phyloP scores from a whole-genome alignment of 108 stramenopile species.

The Discostella pseudostelligera region DNA sequence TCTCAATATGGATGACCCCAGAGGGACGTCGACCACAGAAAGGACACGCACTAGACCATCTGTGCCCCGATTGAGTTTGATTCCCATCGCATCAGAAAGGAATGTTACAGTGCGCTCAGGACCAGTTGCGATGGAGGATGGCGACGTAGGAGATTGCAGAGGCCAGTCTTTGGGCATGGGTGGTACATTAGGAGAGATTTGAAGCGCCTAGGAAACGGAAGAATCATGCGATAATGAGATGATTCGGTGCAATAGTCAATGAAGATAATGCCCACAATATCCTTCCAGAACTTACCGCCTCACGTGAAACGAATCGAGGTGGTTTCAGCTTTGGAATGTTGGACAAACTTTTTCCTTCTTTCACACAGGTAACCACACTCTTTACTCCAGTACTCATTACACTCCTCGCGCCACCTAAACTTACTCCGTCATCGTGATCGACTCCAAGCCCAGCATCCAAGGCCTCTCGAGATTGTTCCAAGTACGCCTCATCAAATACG shows the following conservation, averaged over 20 bases:
- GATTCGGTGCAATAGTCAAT: not conserved
- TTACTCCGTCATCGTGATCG: constrained; percentile 33
- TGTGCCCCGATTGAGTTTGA: constrained; percentile 83
- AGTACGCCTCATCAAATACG: constrained; percentile 85
- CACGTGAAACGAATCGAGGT: constrained; percentile 83
- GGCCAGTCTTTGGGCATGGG: constrained; percentile 81
- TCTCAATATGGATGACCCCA: constrained; percentile 69
- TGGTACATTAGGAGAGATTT: constrained; percentile 64
- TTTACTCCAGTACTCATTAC: constrained; percentile 37
- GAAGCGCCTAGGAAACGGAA: constrained; percentile 48
- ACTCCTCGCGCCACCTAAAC: constrained; percentile 39
- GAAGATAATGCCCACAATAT: not conserved
- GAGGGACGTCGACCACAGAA: constrained; percentile 58
- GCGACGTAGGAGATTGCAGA: constrained; percentile 61
- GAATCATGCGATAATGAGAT: constrained; percentile 2
- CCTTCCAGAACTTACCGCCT: constrained; percentile 49
- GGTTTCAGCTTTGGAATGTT: constrained; percentile 80
- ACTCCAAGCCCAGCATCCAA: constrained; percentile 51
- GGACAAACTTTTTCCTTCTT: constrained; percentile 42
- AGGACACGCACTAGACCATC: constrained; percentile 85
- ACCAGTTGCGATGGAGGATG: constrained; percentile 50
- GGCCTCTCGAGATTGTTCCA: constrained; percentile 71
- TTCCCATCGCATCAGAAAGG: constrained; percentile 75
- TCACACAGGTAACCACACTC: constrained; percentile 39
- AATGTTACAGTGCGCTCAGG: constrained; percentile 72